Conservation (phyloP, 257 asterid species). For the Solanum arcanum region DNA sequence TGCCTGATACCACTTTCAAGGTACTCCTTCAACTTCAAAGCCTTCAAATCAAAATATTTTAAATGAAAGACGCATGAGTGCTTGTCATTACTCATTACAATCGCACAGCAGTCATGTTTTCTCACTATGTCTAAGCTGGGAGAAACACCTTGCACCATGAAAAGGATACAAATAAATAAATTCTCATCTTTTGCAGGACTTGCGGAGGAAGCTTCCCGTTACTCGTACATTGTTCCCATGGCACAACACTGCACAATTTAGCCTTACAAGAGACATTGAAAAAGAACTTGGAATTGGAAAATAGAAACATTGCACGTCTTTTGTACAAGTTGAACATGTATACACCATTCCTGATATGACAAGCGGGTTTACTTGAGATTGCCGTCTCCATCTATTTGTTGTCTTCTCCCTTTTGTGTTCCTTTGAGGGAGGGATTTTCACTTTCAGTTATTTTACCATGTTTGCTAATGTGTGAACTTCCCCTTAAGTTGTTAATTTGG, state of each 20-base stretch:
- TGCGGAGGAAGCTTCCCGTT: conserved; percentile 95
- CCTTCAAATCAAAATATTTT: not conserved
- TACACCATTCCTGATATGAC: not conserved
- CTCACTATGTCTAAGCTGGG: not conserved
- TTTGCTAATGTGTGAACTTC: not conserved
- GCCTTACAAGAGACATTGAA: conserved; percentile 72
- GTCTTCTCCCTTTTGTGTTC: not conserved
- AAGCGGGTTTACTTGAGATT: not conserved
- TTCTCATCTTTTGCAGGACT: conserved; percentile 43
- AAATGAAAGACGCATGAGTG: not conserved
- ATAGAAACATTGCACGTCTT: conserved; percentile 4
- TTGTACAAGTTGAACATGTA: not conserved
- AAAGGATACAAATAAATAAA: not conserved
- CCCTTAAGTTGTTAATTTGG: not conserved
- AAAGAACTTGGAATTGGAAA: conserved; percentile 69
- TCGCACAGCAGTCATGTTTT: not conserved
- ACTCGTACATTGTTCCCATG: conserved; percentile 92
- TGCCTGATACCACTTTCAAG: conserved; percentile 96
- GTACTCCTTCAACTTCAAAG: conserved; percentile 20
- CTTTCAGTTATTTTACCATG: not conserved
- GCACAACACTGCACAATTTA: conserved; percentile 86
- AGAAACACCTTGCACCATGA: not conserved
- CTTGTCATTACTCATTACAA: not conserved
- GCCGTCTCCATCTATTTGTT: not conserved
- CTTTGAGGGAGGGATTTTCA: not conserved